Evolutionary conservation across 2,329 filamentous ascomycete genomes (phyloP), one percentile per base, ranked within the genome.

Genomic region (Xylaria multiplex): DNA sequence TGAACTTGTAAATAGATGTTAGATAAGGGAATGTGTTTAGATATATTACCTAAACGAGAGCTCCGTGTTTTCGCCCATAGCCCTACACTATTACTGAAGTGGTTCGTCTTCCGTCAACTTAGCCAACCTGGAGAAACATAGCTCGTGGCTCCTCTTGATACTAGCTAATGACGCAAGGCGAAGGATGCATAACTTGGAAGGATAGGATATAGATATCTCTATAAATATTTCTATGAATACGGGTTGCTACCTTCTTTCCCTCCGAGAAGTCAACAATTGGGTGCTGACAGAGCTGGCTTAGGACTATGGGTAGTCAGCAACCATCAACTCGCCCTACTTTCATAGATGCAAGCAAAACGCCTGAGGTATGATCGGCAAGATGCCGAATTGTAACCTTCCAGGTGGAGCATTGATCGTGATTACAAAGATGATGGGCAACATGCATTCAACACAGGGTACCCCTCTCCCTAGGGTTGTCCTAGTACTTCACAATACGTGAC

Each of bases 391-490:
- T 54, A 30, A 27, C 32, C n/a, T 19, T 13, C 8, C 7, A 11
- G 43, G 54, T 59, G 59, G 48, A 37, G 48, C 24, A 40, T 13
- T 53, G 7, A 40, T 61, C 27, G 27, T 45, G 58, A 61, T 57
- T 53, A 49, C 48, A 55, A 37, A 58, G 48, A n/a, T 56, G 48
- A 42, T 63, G 16, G 52, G 16, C 55, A 59, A 13, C 16, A 30
- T 45, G 35, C 45, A 59, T 30, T 64, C 50, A 22, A 43, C 27
- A 42, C 19, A 32, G 52, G 35, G 32, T 66, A 55, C 52, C 59
- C 59, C 64, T 48, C 43, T 37, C 32, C 27, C 32, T 8, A 35
- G 37, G 43, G 54, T 52, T 55, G 32, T 24, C 32, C n/a, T 57
- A 54, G 53, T 19, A 49, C 16, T 46, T 48, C 48, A 53, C 19